A percentile compares a stretch with the other conserved stretches of the same genome.
These are phyloP conservation scores for Talaromyces sp. DNA, from an alignment of 2,329 filamentous ascomycete species.

Conservation along the genomic window DNA sequence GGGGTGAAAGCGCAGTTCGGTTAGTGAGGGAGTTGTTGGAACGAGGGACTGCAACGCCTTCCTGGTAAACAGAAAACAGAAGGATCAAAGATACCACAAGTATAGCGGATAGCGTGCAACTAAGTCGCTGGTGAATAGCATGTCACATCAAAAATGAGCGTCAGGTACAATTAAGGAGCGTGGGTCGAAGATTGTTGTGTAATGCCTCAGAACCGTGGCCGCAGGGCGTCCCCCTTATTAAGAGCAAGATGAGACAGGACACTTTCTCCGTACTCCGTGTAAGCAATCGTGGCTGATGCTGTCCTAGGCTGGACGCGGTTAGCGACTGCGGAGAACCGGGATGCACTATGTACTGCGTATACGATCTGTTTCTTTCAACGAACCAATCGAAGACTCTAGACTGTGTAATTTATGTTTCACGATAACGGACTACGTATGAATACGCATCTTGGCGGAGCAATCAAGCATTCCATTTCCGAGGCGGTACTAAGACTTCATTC, in stretches of 20 bases:
- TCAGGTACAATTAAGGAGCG: neutral
- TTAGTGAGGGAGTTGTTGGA: neutral
- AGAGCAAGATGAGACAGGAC: neutral
- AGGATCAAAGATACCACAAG: neutral
- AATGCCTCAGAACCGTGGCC: neutral
- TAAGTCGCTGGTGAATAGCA: neutral
- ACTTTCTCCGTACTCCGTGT: conserved; percentile 1
- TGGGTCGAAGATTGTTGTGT: neutral
- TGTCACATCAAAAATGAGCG: neutral
- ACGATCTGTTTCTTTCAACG: too few species aligned
- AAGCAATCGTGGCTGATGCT: neutral
- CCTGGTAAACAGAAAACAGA: neutral
- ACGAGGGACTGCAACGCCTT: neutral
- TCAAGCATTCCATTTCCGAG: neutral
- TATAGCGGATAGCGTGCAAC: neutral
- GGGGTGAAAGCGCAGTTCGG: neutral
- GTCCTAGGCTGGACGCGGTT: conserved; percentile 5
- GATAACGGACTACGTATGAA: neutral
- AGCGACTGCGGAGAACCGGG: neutral
- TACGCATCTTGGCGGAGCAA: neutral
- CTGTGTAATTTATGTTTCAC: neutral
- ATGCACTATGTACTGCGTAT: too few species aligned
- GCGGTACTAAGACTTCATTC: neutral
- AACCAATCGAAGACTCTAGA: neutral
- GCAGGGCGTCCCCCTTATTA: neutral